Percentiles rank a stretch among this genome's conserved stretches.
These are phyloP conservation scores for Porcisia deanei DNA, from an alignment of 208 protist genomes.

Conservation along the genomic window DNA sequence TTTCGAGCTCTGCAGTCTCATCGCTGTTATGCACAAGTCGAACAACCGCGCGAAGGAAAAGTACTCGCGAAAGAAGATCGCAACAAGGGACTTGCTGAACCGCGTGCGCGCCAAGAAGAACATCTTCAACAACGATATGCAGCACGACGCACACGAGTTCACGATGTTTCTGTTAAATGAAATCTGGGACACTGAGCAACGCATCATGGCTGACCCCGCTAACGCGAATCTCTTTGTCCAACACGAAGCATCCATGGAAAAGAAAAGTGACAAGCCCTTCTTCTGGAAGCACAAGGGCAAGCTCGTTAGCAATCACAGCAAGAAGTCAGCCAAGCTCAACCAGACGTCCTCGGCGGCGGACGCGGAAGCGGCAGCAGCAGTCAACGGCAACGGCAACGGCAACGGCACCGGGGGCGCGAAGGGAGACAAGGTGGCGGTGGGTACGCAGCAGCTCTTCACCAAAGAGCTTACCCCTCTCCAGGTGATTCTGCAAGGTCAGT, in stretches of 20 bases:
- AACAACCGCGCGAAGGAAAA: conserved; percentile 68
- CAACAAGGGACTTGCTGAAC: conserved; percentile 49
- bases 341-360: conserved; percentile 5
- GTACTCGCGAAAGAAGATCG: conserved; percentile 33
- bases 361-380: background rate
- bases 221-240: conserved; percentile 56
- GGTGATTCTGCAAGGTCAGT: conserved; percentile 74
- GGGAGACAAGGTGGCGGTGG: background rate
- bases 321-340: conserved; percentile 17
- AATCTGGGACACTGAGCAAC: conserved; percentile 78
- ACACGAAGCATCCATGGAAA: conserved; percentile 42
- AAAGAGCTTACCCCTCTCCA: conserved; percentile 57
- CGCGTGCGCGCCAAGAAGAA: conserved; percentile 55
- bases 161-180: conserved; percentile 86
- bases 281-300: conserved; percentile 48
- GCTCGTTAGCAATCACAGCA: conserved; percentile 13
- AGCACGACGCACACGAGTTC: conserved; percentile 94
- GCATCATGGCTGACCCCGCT: conserved; percentile 67
- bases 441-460: conserved; percentile 7
- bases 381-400: background rate
- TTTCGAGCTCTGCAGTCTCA: conserved; percentile 59
- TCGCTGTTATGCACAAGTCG: conserved; percentile 84
- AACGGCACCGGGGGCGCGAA: background rate
- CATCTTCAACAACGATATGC: conserved; percentile 74
- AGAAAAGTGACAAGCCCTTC: conserved; percentile 38